Conservation (phyloP, 371 early-diverging fungal species). For the Coemansia sp. region DNA sequence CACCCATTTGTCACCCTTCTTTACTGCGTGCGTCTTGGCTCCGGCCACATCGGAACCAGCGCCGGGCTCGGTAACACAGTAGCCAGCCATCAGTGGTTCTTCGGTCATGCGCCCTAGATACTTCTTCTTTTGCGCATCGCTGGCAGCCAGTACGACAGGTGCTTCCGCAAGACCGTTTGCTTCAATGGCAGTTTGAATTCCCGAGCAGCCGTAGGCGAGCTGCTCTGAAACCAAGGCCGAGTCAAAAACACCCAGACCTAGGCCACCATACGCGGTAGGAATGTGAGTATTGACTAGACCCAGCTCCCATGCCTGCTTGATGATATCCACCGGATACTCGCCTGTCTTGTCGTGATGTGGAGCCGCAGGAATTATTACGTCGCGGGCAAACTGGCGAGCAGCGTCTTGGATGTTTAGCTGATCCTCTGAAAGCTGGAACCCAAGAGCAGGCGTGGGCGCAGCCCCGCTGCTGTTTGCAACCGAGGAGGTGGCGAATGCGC, state of each 20-base stretch:
- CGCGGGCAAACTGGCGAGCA: conserved; percentile 88
- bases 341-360: conserved; percentile 93
- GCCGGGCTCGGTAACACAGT: conserved; percentile 81
- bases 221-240: conserved; percentile 82
- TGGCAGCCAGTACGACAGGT: conserved; percentile 86
- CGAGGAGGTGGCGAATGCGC: conserved; percentile 35
- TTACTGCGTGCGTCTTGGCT: conserved; percentile 66
- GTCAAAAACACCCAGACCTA: conserved; percentile 79
- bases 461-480: conserved; percentile 7
- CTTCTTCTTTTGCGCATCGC: conserved; percentile 81
- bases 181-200: conserved; percentile 96
- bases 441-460: conserved; percentile 9
- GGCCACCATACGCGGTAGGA: conserved; percentile 83
- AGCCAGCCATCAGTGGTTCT: conserved; percentile 88
- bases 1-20: conserved; percentile 69
- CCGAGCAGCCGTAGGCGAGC: conserved; percentile 93
- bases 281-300: conserved; percentile 94
- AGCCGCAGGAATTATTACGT: conserved; percentile 92
- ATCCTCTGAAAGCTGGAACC: conserved; percentile 77
- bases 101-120: conserved; percentile 94
- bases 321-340: conserved; percentile 87
- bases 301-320: conserved; percentile 95
- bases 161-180: conserved; percentile 95
- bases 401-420: conserved; percentile 85
- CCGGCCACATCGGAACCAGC: conserved; percentile 86